These are phyloP conservation scores for Taiwanofungus camphoratus DNA, from an alignment of 1,284 basidiomycete species.

Conservation along the genomic window DNA sequence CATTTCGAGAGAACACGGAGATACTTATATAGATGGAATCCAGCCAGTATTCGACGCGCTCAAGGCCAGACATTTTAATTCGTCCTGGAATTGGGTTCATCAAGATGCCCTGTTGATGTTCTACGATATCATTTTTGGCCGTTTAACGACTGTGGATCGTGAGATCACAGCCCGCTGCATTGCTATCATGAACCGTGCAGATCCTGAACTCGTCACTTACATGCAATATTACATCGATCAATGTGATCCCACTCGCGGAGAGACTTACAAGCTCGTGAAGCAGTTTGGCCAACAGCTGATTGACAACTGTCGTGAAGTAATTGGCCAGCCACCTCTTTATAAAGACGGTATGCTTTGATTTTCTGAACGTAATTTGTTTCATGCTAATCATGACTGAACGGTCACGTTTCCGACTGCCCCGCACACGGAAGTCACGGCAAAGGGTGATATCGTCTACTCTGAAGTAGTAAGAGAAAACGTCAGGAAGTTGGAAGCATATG, in stretches of 20 bases:
- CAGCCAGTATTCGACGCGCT: conserved; percentile 90
- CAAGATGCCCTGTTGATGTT: conserved; percentile 95
- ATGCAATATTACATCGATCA: conserved; percentile 95
- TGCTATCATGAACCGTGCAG: conserved; percentile 95
- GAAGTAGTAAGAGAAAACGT: conserved; percentile 95
- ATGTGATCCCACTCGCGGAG: conserved; percentile 78
- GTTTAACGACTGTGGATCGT: conserved; percentile 84
- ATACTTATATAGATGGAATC: conserved; percentile 91
- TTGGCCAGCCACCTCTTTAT: conserved; percentile 80
- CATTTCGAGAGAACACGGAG: conserved; percentile 87
- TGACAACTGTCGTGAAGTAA: conserved; percentile 86
- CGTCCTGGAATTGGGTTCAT: conserved; percentile 98
- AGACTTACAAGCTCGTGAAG: conserved; percentile 91
- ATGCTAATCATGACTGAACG: too few species aligned
- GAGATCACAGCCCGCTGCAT: conserved; percentile 98
- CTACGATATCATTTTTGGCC: conserved; percentile 96
- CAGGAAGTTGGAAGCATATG: conserved; percentile 96
- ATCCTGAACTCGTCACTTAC: conserved; percentile 84
- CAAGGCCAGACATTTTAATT: conserved; percentile 97
- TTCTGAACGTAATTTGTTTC: not conserved
- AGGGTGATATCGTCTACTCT: conserved; percentile 92
- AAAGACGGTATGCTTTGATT: conserved; percentile 72
- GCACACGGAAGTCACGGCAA: conserved; percentile 86
- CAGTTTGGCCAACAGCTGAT: conserved; percentile 96
- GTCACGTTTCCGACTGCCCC: conserved; percentile 99